Percentiles rank a stretch among this genome's conserved stretches.
Evolutionary conservation across 1,284 basidiomycete genomes (phyloP).

Genomic region (Psilocybe mexicana): DNA sequence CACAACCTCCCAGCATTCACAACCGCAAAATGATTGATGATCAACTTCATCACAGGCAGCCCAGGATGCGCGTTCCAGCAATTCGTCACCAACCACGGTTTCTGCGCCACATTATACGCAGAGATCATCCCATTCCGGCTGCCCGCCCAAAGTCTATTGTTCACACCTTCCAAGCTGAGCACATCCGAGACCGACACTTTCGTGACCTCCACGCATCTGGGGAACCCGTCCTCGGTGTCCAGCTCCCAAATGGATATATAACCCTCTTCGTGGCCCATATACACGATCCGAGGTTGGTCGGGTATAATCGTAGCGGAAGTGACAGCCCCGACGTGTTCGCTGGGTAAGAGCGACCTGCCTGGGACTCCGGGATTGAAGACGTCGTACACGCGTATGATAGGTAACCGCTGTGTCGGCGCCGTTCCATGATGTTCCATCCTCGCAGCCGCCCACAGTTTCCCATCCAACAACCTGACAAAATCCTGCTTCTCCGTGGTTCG

Average conservation of each 20-base stretch:
- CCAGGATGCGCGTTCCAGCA: conserved; percentile 86
- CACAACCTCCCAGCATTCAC: conserved; percentile 63
- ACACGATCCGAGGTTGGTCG: conserved; percentile 66
- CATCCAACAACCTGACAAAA: conserved; percentile 73
- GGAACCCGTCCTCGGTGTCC: conserved; percentile 49
- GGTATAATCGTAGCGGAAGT: conserved; percentile 81
- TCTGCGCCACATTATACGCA: conserved; percentile 73
- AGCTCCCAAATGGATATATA: conserved; percentile 80
- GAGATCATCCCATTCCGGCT: conserved; percentile 80
- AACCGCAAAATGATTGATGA: conserved; percentile 74
- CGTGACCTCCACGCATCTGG: conserved; percentile 65
- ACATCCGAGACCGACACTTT: conserved; percentile 83
- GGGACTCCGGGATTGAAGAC: conserved; percentile 54
- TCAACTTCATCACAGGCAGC: conserved; percentile 72
- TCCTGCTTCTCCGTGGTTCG: conserved; percentile 81
- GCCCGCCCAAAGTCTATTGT: conserved; percentile 83
- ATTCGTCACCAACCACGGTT: conserved; percentile 88
- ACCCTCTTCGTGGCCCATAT: conserved; percentile 94
- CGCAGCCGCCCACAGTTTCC: conserved; percentile 81
- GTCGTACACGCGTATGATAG: conserved; percentile 81
- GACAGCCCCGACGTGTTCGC: conserved; percentile 75
- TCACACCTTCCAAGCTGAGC: conserved; percentile 78
- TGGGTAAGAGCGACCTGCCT: conserved; percentile 52
- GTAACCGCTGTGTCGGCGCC: conserved; percentile 45
- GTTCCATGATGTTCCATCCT: conserved; percentile 48